Percentiles rank a stretch among this genome's conserved stretches.
Conservation (phyloP, 345 rosid species). For the Linum usitatissimum region DNA sequence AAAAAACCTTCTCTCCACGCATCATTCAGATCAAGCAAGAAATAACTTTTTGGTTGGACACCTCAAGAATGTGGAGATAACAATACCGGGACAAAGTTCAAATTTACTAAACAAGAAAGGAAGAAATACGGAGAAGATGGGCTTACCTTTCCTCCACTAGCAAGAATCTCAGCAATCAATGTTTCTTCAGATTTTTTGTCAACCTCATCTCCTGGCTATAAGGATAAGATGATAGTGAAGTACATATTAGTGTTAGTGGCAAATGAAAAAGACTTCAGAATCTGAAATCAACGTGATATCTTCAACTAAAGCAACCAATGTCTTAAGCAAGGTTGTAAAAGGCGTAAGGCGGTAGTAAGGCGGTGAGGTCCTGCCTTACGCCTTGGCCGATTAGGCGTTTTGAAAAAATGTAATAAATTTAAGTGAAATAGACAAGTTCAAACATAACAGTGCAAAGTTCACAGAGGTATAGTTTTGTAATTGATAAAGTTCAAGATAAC, state of each 20-base stretch:
- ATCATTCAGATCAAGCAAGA: background rate
- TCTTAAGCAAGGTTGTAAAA: no score
- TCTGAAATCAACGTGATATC: constrained; percentile 3
- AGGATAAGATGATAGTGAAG: background rate
- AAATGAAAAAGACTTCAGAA: background rate
- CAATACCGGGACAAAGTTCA: background rate
- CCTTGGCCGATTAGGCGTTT: no score
- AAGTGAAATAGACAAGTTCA: no score
- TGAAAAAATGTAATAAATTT: no score
- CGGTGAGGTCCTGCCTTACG: no score
- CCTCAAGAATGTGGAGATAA: background rate
- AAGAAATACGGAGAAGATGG: constrained; percentile 7
- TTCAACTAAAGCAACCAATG: background rate
- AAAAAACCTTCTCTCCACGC: background rate
- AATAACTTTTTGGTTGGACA: no score
- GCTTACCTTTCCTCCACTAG: constrained; percentile 91
- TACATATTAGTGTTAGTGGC: constrained; percentile 1
- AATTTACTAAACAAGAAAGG: background rate
- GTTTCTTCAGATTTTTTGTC: constrained; percentile 49
- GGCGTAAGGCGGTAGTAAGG: no score
- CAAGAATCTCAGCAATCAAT: constrained; percentile 68
- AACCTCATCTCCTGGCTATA: constrained; percentile 41
- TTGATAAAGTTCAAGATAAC: no score
- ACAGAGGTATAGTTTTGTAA: no score
- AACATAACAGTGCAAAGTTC: no score